Conservation (phyloP, 2,329 filamentous ascomycete species). For the Blastomyces gilchristii region DNA sequence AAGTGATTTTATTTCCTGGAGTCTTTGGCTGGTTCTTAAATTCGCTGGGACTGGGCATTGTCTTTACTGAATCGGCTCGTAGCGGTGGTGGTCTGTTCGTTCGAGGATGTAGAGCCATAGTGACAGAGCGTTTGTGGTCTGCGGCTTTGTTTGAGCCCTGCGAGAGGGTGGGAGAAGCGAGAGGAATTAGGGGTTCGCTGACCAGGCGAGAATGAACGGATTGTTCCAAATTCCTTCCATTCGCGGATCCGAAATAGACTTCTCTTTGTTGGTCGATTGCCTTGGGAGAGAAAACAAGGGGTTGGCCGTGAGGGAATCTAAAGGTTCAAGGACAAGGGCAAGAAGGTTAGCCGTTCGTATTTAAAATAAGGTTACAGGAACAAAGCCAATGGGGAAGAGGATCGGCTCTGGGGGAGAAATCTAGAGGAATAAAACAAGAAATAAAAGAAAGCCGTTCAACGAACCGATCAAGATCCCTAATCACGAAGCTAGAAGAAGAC, state of each 20-base stretch:
- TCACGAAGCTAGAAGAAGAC: constrained; percentile 23
- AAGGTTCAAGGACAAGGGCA: constrained; percentile 18
- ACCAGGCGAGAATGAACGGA: constrained; percentile 32
- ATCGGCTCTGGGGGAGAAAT: background rate
- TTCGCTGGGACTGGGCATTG: constrained; percentile 26
- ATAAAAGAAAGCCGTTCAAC: constrained; percentile 13
- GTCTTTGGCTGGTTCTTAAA: constrained; percentile 39
- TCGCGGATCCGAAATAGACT: constrained; percentile 24
- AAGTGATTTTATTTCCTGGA: constrained; percentile 49
- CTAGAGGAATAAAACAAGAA: constrained; percentile 6
- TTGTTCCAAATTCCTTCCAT: constrained; percentile 24
- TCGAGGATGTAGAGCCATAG: constrained; percentile 38
- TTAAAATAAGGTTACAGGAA: constrained; percentile 9
- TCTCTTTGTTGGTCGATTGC: constrained; percentile 18
- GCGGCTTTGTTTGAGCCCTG: constrained; percentile 2
- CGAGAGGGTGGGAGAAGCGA: constrained; percentile 51
- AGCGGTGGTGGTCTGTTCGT: constrained; percentile 34
- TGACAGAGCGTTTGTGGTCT: constrained; percentile 28
- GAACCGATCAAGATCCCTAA: constrained; percentile 34
- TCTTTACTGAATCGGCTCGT: constrained; percentile 34
- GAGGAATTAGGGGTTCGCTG: constrained; percentile 43
- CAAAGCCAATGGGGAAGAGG: constrained; percentile 6
- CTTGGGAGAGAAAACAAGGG: constrained; percentile 15
- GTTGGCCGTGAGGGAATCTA: constrained; percentile 34
- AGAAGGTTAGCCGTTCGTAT: constrained; percentile 18